Evolutionary conservation across 768 basidiomycete species (phyloP).

Genomic region (Leccinum longicurvipes): DNA sequence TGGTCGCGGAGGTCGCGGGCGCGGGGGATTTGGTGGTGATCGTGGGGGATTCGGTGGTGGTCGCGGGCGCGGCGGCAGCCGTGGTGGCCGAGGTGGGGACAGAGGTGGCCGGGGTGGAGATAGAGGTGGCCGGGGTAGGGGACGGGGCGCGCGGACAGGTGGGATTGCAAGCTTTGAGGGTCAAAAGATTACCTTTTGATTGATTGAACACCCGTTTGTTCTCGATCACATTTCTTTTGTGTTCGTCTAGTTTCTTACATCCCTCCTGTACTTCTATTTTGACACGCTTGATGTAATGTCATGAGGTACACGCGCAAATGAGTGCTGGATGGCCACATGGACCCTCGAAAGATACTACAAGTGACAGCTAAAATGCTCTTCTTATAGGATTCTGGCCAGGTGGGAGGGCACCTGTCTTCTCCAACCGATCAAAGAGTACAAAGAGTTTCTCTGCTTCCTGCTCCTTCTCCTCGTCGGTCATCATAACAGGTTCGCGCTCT

Average conservation of each 20-base stretch:
- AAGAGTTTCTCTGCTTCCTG: constrained; percentile 89
- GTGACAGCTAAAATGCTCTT: constrained; percentile 46
- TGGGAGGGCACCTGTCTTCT: constrained; percentile 67
- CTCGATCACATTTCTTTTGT: not conserved
- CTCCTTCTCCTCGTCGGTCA: constrained; percentile 97
- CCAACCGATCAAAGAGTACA: constrained; percentile 85
- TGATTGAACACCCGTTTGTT: constrained; percentile 7
- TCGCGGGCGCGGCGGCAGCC: constrained; percentile 38
- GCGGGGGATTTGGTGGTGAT: constrained; percentile 20
- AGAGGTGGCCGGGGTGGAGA: constrained; percentile 32
- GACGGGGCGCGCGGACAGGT: too few species aligned
- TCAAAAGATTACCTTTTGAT: constrained; percentile 46
- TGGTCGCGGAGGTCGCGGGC: constrained; percentile 34
- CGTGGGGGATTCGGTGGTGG: constrained; percentile 40
- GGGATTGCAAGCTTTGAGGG: constrained; percentile 52
- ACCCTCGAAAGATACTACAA: not conserved
- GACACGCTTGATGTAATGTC: not conserved
- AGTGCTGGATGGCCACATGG: not conserved
- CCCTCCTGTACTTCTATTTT: not conserved
- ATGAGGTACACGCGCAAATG: not conserved
- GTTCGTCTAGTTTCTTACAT: not conserved
- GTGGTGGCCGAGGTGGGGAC: constrained; percentile 43
- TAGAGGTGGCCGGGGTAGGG: constrained; percentile 40
- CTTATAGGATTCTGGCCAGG: constrained; percentile 69
- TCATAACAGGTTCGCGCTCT: constrained; percentile 44